phyloP scores from a whole-genome alignment of 2,329 filamentous ascomycete genomes.

The Xylariaceae sp. region DNA sequence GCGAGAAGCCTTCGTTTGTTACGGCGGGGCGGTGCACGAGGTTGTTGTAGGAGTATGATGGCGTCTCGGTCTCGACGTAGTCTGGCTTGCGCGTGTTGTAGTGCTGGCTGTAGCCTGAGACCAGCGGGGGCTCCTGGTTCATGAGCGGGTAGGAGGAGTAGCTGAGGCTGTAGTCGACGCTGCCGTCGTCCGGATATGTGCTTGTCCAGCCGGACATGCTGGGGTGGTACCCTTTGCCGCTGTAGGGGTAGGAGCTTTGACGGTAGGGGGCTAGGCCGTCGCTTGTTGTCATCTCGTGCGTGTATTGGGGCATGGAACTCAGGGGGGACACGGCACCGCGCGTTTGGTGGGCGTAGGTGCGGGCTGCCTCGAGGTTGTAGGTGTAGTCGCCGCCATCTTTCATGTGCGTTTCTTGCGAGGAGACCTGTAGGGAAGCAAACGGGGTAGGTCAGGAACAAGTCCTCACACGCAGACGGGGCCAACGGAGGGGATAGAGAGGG shows the following conservation, averaged over 20 bases:
- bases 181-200: constrained; percentile 34
- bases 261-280: constrained; percentile 35
- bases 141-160: constrained; percentile 35
- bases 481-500: constrained; percentile 1
- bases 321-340: constrained; percentile 29
- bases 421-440: constrained; percentile 30
- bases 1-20: constrained; percentile 35
- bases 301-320: constrained; percentile 32
- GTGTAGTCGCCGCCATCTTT: constrained; percentile 32
- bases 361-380: constrained; percentile 36
- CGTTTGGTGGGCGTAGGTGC: constrained; percentile 30
- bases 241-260: constrained; percentile 32
- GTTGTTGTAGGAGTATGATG: constrained; percentile 33
- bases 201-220: constrained; percentile 33
- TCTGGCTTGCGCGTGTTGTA: constrained; percentile 27
- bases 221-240: constrained; percentile 33
- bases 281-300: constrained; percentile 31
- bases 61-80: constrained; percentile 34
- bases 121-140: constrained; percentile 33
- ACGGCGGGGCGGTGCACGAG: constrained; percentile 36
- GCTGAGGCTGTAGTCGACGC: constrained; percentile 34
- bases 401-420: constrained; percentile 36
- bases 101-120: constrained; percentile 32
- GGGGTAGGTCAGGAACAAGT: constrained; percentile 1
- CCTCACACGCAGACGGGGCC: neutral